Evolutionary conservation across 73 alveolate genomes (phyloP).

Genomic region (Breviolum minutum): DNA sequence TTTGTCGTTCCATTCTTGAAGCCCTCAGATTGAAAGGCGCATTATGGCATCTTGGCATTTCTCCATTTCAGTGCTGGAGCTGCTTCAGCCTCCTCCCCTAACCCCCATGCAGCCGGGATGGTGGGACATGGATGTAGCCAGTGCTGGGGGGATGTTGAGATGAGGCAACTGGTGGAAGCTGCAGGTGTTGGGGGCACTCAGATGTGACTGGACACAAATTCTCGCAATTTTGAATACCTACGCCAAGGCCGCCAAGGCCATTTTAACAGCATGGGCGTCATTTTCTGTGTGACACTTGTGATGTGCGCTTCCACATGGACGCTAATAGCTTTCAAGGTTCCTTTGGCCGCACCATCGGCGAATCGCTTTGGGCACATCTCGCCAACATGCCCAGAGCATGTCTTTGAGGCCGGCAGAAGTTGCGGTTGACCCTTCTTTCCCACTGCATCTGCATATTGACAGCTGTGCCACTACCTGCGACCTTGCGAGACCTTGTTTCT

Average conservation of each 20-base stretch:
- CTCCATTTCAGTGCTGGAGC: too few relatives aligned
- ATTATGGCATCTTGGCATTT: too few relatives aligned
- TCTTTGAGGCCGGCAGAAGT: conserved; percentile 14
- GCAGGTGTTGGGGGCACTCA: conserved; percentile 44
- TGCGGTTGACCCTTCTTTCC: neutral
- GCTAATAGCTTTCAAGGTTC: neutral
- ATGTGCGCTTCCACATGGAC: neutral
- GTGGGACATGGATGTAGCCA: too few relatives aligned
- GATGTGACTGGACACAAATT: neutral
- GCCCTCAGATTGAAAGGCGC: too few relatives aligned
- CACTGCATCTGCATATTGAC: too few relatives aligned
- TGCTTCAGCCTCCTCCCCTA: too few relatives aligned
- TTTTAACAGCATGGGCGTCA: too few relatives aligned
- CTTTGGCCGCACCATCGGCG: conserved; percentile 86
- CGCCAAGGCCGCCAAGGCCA: too few relatives aligned
- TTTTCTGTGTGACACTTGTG: too few relatives aligned
- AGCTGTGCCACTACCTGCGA: too few relatives aligned
- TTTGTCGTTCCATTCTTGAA: too few relatives aligned
- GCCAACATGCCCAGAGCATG: conserved; percentile 70
- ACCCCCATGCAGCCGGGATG: too few relatives aligned
- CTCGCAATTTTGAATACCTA: neutral
- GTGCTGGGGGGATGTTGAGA: neutral
- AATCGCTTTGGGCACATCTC: conserved; percentile 84
- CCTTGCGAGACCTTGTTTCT: neutral
- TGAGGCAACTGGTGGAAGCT: conserved; percentile 72